These are phyloP conservation scores for Starmerella ratchasimensis DNA, from an alignment of 805 yeast genomes.

Conservation along the genomic window DNA sequence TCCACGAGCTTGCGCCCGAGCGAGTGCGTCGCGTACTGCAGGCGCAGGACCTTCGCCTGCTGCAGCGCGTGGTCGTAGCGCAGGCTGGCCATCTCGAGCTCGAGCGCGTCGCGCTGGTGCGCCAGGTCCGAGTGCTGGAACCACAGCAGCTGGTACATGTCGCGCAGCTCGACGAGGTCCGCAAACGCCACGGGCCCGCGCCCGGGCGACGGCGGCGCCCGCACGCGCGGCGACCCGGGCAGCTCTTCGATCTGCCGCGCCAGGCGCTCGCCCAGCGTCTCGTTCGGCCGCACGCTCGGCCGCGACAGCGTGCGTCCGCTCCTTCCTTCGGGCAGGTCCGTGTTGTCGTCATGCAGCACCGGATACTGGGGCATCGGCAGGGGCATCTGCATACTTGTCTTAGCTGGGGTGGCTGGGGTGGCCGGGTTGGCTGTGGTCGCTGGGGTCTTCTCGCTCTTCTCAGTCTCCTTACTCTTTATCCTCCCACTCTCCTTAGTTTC, in stretches of 20 bases:
- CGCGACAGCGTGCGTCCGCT: too few relatives aligned
- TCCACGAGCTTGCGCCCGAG: slow-evolving; percentile 15
- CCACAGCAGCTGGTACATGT: slow-evolving; percentile 12
- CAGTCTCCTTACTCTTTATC: background rate
- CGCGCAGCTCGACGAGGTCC: slow-evolving; percentile 9
- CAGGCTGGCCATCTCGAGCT: slow-evolving; percentile 11
- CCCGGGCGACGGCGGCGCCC: too few relatives aligned
- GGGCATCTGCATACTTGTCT: too few relatives aligned
- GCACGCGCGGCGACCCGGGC: too few relatives aligned
- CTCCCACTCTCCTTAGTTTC: background rate
- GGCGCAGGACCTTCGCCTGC: slow-evolving; percentile 11
- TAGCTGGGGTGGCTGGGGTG: too few relatives aligned
- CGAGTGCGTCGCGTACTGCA: slow-evolving; percentile 15
- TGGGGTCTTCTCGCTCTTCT: background rate
- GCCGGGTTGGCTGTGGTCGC: background rate
- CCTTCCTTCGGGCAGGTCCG: too few relatives aligned
- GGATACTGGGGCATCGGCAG: too few relatives aligned
- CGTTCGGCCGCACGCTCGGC: too few relatives aligned
- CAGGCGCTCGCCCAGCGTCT: background rate
- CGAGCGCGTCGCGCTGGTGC: slow-evolving; percentile 15
- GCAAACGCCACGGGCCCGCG: slow-evolving; percentile 1
- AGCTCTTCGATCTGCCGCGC: too few relatives aligned
- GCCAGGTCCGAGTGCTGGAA: slow-evolving; percentile 9
- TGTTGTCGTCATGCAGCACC: too few relatives aligned
- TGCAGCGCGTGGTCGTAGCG: slow-evolving; percentile 17